phyloP scores from a whole-genome alignment of 306 rosid species.

The Cicer yamashitae region DNA sequence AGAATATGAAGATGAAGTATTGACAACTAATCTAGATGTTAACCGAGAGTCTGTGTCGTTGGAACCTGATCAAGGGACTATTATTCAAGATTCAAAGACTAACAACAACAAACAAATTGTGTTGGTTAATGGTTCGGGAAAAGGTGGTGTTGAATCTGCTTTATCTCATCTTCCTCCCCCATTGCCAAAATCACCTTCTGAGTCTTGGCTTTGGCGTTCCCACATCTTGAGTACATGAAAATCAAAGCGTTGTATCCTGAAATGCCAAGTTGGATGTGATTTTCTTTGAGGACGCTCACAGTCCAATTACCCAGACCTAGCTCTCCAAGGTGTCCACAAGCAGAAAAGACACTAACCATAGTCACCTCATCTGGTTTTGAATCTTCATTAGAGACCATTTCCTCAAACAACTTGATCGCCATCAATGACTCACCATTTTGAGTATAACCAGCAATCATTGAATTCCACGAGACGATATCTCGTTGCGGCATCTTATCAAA shows the following conservation, averaged over 20 bases:
- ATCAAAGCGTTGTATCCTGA: slow-evolving; percentile 69
- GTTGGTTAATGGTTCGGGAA: slow-evolving; percentile 47
- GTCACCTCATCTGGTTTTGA: slow-evolving; percentile 37
- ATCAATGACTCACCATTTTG: slow-evolving; percentile 66
- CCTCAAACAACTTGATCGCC: slow-evolving; percentile 65
- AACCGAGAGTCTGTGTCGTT: slow-evolving; percentile 30
- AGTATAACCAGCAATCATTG: slow-evolving; percentile 71
- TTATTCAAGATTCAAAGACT: slow-evolving; percentile 44
- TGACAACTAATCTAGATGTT: slow-evolving; percentile 41
- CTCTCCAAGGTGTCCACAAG: slow-evolving; percentile 77
- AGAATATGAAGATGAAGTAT: slow-evolving; percentile 45
- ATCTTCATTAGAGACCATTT: slow-evolving; percentile 49
- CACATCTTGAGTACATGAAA: slow-evolving; percentile 74
- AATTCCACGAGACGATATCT: slow-evolving; percentile 70
- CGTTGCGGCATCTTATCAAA: slow-evolving; percentile 67
- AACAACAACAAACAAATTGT: slow-evolving; percentile 47
- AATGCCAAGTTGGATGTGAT: slow-evolving; percentile 52
- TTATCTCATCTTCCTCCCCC: slow-evolving; percentile 75
- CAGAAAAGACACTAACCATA: slow-evolving; percentile 68
- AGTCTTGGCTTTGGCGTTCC: slow-evolving; percentile 94
- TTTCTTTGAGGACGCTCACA: slow-evolving; percentile 50
- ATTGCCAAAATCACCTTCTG: slow-evolving; percentile 89
- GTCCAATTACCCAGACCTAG: slow-evolving; percentile 68
- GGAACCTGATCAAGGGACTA: slow-evolving; percentile 25
- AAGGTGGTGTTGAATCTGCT: slow-evolving; percentile 38